These are phyloP conservation scores for Neofusicoccum sp. DNA, from an alignment of 2,329 filamentous ascomycete species.

Conservation along the genomic window DNA sequence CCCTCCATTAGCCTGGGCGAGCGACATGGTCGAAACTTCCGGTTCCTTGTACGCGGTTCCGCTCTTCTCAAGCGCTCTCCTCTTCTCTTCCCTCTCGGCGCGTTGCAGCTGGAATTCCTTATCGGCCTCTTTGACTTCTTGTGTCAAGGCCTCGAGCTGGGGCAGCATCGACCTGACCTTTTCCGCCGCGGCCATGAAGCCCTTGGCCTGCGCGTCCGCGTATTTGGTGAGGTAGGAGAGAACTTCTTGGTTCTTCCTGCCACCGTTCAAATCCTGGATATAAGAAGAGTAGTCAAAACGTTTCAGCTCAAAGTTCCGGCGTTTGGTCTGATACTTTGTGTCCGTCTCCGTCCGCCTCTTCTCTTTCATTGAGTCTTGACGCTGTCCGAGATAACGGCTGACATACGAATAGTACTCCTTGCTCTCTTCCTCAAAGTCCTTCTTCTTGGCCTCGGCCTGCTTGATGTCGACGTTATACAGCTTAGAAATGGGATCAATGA, in stretches of 20 bases:
- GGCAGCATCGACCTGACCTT: conserved; percentile 86
- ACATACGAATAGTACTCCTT: conserved; percentile 98
- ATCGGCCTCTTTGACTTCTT: conserved; percentile 89
- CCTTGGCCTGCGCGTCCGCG: conserved; percentile 84
- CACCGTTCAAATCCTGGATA: conserved; percentile 98
- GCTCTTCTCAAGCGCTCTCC: conserved; percentile 85
- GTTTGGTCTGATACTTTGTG: conserved; percentile 92
- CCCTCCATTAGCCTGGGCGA: conserved; percentile 29
- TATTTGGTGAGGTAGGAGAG: conserved; percentile 92
- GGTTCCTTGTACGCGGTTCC: conserved; percentile 54
- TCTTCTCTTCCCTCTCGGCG: conserved; percentile 94
- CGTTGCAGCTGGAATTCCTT: conserved; percentile 96
- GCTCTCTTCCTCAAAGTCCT: conserved; percentile 98
- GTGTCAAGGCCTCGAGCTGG: conserved; percentile 83
- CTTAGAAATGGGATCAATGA: conserved; percentile 91
- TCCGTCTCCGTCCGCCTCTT: conserved; percentile 96
- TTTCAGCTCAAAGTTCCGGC: conserved; percentile 93
- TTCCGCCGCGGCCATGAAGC: conserved; percentile 79
- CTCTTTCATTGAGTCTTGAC: conserved; percentile 93
- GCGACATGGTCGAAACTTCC: conserved; percentile 26
- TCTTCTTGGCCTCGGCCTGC: conserved; percentile 93
- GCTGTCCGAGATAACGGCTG: conserved; percentile 91
- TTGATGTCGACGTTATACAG: conserved; percentile 97
- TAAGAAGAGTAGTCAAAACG: conserved; percentile 99
- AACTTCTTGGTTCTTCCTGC: conserved; percentile 97